Evolutionary conservation across 768 basidiomycete species (phyloP).

Genomic region (Candolleomyces eurysporus): DNA sequence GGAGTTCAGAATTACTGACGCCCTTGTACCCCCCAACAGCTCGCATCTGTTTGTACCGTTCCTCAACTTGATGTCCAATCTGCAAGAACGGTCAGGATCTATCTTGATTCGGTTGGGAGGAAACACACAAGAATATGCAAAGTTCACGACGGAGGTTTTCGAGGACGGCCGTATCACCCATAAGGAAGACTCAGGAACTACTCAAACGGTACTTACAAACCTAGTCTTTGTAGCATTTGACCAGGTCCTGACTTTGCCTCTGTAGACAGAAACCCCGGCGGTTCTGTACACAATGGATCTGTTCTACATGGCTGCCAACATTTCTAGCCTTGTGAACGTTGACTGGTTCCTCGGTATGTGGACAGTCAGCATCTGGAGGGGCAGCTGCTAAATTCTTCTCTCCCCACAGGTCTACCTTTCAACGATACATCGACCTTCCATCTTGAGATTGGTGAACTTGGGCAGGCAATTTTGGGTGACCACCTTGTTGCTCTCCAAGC

Average conservation of each 20-base stretch:
- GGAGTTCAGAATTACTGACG: too few species aligned
- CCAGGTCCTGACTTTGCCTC: background rate
- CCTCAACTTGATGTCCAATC: slow-evolving; percentile 75
- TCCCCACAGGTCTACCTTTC: slow-evolving; percentile 50
- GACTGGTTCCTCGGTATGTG: slow-evolving; percentile 56
- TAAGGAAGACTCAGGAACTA: slow-evolving; percentile 39
- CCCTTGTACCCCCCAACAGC: slow-evolving; percentile 15
- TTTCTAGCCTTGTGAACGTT: slow-evolving; percentile 57
- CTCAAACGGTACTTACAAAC: slow-evolving; percentile 38
- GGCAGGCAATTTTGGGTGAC: slow-evolving; percentile 64
- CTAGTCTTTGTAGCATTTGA: too few species aligned
- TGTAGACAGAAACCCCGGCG: slow-evolving; percentile 66
- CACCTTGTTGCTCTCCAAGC: slow-evolving; percentile 67
- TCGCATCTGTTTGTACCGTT: slow-evolving; percentile 44
- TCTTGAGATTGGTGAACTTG: slow-evolving; percentile 56
- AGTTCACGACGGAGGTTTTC: slow-evolving; percentile 41
- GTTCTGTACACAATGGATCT: slow-evolving; percentile 63
- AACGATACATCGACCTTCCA: slow-evolving; percentile 58
- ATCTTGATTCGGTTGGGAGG: slow-evolving; percentile 74
- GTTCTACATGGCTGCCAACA: slow-evolving; percentile 62
- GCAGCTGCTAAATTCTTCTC: background rate
- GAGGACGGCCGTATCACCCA: slow-evolving; percentile 31
- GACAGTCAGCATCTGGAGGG: background rate
- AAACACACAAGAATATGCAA: slow-evolving; percentile 73
- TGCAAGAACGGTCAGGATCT: slow-evolving; percentile 60